phyloP scores from a whole-genome alignment of 768 basidiomycete species.

The Trametes meyenii region DNA sequence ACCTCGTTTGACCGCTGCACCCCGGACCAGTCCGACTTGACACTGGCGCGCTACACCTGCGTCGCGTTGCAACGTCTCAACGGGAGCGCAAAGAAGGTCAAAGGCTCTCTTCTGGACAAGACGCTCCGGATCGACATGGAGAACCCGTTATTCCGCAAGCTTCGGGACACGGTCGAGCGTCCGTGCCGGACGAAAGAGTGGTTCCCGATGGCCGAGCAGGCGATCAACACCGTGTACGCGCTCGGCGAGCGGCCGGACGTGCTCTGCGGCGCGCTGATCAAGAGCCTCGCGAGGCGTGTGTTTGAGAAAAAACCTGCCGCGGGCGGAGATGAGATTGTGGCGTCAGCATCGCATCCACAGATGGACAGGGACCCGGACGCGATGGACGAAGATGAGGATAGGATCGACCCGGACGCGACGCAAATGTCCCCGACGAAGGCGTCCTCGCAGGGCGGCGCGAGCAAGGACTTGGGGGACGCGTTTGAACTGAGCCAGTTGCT shows the following conservation, averaged over 20 bases:
- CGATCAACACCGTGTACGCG: conserved; percentile 93
- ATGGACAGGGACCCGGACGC: conserved; percentile 47
- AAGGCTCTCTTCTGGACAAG: conserved; percentile 91
- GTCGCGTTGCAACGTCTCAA: conserved; percentile 90
- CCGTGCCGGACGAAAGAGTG: conserved; percentile 88
- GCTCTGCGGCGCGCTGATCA: conserved; percentile 80
- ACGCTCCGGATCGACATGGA: conserved; percentile 87
- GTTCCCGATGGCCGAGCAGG: conserved; percentile 97
- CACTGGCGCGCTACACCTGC: conserved; percentile 91
- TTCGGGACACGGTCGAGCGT: conserved; percentile 79
- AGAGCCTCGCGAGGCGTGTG: conserved; percentile 73
- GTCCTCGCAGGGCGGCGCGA: conserved; percentile 19
- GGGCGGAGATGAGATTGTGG: conserved; percentile 11
- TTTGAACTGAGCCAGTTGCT: conserved; percentile 93
- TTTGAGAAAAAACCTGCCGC: conserved; percentile 45
- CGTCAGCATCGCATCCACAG: conserved; percentile 21
- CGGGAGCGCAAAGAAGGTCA: conserved; percentile 96
- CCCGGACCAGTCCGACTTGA: conserved; percentile 70
- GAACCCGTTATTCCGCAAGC: conserved; percentile 78
- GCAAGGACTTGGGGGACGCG: conserved; percentile 71
- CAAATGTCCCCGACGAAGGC: conserved; percentile 5
- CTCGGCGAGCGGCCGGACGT: conserved; percentile 92
- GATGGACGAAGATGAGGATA: conserved; percentile 57
- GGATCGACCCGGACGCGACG: conserved; percentile 9
- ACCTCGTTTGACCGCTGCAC: neutral